Percentiles rank a stretch among this genome's conserved stretches.
Conservation (phyloP, 495 filamentous ascomycete genomes). For the Aspergillus coremiiformis region DNA sequence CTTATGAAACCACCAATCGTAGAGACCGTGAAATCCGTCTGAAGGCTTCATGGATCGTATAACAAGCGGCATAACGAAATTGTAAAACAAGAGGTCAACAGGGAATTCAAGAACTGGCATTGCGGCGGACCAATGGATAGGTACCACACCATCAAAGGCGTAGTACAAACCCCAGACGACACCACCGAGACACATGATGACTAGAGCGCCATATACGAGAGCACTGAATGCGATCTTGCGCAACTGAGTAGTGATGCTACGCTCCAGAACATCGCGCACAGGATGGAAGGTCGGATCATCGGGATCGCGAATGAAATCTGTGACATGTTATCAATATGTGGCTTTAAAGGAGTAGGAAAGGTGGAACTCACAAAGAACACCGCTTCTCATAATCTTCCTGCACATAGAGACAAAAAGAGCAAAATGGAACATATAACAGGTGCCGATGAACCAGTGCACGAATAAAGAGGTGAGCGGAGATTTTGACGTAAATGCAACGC, state of each 20-base stretch:
- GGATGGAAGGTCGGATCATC: constrained; percentile 98
- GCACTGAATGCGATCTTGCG: constrained; percentile 95
- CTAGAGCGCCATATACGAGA: constrained; percentile 87
- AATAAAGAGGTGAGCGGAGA: constrained; percentile 85
- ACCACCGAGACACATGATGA: constrained; percentile 87
- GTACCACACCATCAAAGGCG: constrained; percentile 61
- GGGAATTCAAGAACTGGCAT: constrained; percentile 91
- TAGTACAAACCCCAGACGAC: constrained; percentile 87
- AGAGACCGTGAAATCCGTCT: constrained; percentile 73
- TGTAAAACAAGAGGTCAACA: constrained; percentile 90
- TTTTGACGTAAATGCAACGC: constrained; percentile 64
- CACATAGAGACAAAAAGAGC: constrained; percentile 99
- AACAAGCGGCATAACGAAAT: constrained; percentile 83
- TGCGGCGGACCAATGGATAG: constrained; percentile 86
- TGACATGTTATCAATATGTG: not conserved
- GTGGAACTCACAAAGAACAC: constrained; percentile 70
- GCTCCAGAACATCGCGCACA: constrained; percentile 91
- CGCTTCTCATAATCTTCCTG: constrained; percentile 88
- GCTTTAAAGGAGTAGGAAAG: not conserved
- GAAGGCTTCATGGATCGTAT: constrained; percentile 77
- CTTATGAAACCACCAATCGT: constrained; percentile 91
- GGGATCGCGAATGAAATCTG: constrained; percentile 95
- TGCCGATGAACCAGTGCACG: constrained; percentile 97
- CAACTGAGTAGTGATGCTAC: constrained; percentile 85
- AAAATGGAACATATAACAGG: constrained; percentile 99